Base-by-base conservation (phyloP, 176 grass and related monocot species). In the Rhipidocladum racemiflorum region DNA sequence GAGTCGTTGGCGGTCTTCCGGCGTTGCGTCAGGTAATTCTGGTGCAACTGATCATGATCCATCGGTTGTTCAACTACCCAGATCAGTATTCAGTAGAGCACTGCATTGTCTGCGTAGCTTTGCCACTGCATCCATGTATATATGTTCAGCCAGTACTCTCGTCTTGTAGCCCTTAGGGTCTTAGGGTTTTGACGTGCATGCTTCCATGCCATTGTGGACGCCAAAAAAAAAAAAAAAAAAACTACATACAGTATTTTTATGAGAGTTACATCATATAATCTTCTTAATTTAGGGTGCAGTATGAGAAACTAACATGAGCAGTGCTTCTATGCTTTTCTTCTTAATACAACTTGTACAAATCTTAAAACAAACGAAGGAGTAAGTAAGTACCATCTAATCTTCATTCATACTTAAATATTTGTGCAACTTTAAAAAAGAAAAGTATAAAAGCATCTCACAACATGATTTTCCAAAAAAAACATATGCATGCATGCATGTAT, bases 11-110 rank as follows among this genome's bases (percentile, higher is more conserved):
- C 66, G 73, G 88, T 90, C 83, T 67, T 81, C 83, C 30, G 28
- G 78, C 83, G 50, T 82, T 72, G 72, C 88, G 78, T 89, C 88
- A 89, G 87, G 50, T 75, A 34, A 75, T 81, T 89, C 82, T 35
- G 87, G 76, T 80, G 81, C 83, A 82, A 77, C 88, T 77, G 88
- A 86, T 86, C 88, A 89, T 89, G 88, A 89, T 89, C 78, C 28
- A 13, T 45, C 72, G 39, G 83, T 70, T 56, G 78, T 72, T 86
- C 78, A 82, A 82, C 88, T 62, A 82, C 55, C 72, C 81, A 61
- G 25, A 14, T 61, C 59, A 71, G 49, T 6, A 3, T 4, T 75
- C 15, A 68, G 25, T 55, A 65, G 51, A 80, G 23, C 68, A 60
- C 38, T 50, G 35, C 66, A 56, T 49, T 0, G 25, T 61, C 9